Base-by-base conservation (phyloP, 129 eudicot genomes). In the Artemisia annua region DNA sequence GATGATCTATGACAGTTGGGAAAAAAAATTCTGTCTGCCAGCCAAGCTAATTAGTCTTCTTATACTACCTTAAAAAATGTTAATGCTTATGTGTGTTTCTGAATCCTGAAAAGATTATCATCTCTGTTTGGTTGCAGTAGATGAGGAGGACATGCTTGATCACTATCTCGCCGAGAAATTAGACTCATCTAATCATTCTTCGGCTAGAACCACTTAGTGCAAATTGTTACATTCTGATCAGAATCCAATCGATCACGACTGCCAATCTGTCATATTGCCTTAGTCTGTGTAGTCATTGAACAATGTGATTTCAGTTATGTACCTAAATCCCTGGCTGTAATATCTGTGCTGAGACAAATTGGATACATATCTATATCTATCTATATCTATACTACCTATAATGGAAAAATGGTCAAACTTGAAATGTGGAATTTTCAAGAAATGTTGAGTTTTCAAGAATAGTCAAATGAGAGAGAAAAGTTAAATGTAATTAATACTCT, bases 111-210 rank as follows among this genome's bases (percentile, higher is more conserved):
- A 48, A 13, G 12, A 66, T 12, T 13, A 39, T 53, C 32, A 20
- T 57, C 39, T 65, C 15, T 71, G 1, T 80, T 53, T 52, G 71
- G 62, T 77, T 51, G 77, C 85, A 88, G 97, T 79, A 77, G 94
- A 92, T 56, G 97, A 89, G 78, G 97, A 92, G 2, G 96, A 89
- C 75, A 92, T 92, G 97, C 89, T 92, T 57, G 97, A 92, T 71
- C 97, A 92, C 77, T 92, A 89, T 70, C 74, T 92, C 64, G 94
- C 96, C 35, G 98, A 89, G 75, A 88, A 85, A 52, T 26, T 61
- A 28, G 11, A 61, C 14, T 28, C 64, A 24, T 70, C 22, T 32
- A 9, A 76, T 58, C 78, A 84, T 66, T 84, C 82, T 78, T 75
- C 81, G n/a, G 77, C 53, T 55, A 70, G 66, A 78, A 85, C 74